Conservation (phyloP, 2,329 filamentous ascomycete genomes). For the Echinosphaeria canescens region DNA sequence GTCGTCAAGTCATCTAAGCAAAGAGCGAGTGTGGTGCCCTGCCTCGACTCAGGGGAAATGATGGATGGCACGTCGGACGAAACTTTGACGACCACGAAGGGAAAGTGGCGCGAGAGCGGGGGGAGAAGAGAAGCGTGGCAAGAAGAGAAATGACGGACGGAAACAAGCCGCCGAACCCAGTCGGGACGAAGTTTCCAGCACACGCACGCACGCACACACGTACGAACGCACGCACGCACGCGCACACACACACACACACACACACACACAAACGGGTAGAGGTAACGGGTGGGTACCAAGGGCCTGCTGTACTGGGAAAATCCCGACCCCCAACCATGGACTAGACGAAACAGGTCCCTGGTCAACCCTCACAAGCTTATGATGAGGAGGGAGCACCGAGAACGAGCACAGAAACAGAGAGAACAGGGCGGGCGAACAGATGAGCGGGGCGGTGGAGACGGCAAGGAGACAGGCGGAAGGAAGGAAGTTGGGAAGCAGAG, state of each 20-base stretch:
- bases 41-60: no score
- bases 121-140: constrained; percentile 7
- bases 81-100: no score
- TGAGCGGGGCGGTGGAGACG: not conserved
- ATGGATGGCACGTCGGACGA: constrained; percentile 9
- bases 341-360: constrained; percentile 22
- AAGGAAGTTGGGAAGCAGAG: no score
- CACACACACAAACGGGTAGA: no score
- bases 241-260: no score
- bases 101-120: constrained; percentile 8
- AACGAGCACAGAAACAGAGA: constrained; percentile 12
- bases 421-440: no score
- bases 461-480: not conserved
- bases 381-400: constrained; percentile 7
- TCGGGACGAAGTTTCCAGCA: no score
- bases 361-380: not conserved
- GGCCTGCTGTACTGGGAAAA: constrained; percentile 7
- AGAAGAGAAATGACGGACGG: no score
- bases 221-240: no score
- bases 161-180: no score
- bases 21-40: constrained; percentile 10
- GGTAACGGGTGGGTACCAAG: no score
- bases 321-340: constrained; percentile 13
- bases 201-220: no score
- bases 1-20: constrained; percentile 22